These are phyloP conservation scores for Saraca asoca DNA, from an alignment of 331 rosid genomes.

Conservation along the genomic window DNA sequence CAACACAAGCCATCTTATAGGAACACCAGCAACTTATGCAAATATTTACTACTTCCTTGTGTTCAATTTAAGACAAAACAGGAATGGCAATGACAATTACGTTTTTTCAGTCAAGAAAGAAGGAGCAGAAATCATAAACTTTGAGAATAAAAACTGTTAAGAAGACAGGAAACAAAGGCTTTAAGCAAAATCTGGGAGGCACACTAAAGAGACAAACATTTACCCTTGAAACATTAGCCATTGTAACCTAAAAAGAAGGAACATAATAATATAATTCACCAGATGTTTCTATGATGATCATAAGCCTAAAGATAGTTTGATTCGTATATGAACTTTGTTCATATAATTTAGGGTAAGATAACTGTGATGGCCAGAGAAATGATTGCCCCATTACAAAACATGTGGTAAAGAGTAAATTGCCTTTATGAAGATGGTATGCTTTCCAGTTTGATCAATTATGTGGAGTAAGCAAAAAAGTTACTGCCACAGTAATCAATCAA, in stretches of 20 bases:
- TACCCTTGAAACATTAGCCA: background rate
- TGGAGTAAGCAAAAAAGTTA: background rate
- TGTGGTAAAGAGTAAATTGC: background rate
- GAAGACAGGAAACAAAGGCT: too few species aligned
- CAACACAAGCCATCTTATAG: too few species aligned
- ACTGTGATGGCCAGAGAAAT: background rate
- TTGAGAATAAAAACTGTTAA: too few species aligned
- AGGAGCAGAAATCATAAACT: too few species aligned
- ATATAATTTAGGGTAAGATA: background rate
- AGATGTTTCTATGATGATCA: background rate
- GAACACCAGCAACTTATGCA: too few species aligned
- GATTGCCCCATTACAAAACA: background rate
- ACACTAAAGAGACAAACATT: too few species aligned
- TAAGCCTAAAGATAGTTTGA: background rate
- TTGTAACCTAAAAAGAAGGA: slow-evolving; percentile 6
- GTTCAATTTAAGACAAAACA: too few species aligned
- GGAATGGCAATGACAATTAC: too few species aligned
- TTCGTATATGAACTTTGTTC: background rate
- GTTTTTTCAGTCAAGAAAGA: too few species aligned
- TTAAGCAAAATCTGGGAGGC: too few species aligned
- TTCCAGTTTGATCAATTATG: slow-evolving; percentile 5
- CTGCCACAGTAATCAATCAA: slow-evolving; percentile 2
- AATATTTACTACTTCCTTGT: too few species aligned
- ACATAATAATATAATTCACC: slow-evolving; percentile 15
- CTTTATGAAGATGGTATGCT: background rate